Evolutionary conservation across 78 protist species (phyloP).

Genomic region (Chrysochromulina tobinii): DNA sequence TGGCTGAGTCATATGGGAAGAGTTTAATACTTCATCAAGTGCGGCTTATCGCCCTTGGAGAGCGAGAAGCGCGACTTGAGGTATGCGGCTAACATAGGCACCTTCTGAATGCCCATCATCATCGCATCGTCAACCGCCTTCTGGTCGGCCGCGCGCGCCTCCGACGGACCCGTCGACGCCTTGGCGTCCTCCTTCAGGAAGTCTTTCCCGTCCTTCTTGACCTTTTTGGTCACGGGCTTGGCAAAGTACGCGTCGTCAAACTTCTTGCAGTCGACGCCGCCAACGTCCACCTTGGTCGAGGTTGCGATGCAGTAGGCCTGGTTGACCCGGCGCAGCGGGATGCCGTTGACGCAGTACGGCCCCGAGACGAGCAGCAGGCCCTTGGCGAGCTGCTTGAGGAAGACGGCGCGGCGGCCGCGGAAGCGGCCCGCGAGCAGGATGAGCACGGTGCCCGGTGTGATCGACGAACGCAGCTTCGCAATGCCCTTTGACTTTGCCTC

Average conservation of each 20-base stretch:
- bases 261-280: slow-evolving; percentile 43
- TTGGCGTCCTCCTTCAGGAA: slow-evolving; percentile 41
- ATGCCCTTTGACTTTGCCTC: neutral
- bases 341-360: slow-evolving; percentile 98
- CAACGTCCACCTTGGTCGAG: slow-evolving; percentile 88
- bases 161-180: neutral
- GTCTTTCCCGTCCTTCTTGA: slow-evolving; percentile 62
- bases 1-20: too few relatives aligned
- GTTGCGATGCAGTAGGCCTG: slow-evolving; percentile 96
- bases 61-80: slow-evolving; percentile 75
- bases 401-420: slow-evolving; percentile 94
- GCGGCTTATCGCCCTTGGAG: slow-evolving; percentile 57
- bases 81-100: slow-evolving; percentile 73
- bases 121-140: slow-evolving; percentile 65
- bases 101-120: slow-evolving; percentile 75
- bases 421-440: slow-evolving; percentile 95
- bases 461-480: slow-evolving; percentile 78
- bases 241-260: slow-evolving; percentile 56
- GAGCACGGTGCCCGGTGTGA: slow-evolving; percentile 96
- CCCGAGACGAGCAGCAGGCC: slow-evolving; percentile 96
- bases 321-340: slow-evolving; percentile 97
- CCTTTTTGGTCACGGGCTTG: slow-evolving; percentile 6
- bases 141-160: slow-evolving; percentile 81
- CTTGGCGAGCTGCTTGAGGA: slow-evolving; percentile 88
- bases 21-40: slow-evolving; percentile 64